Evolutionary conservation across 768 basidiomycete genomes (phyloP).

Genomic region (Trametes sanguinea): DNA sequence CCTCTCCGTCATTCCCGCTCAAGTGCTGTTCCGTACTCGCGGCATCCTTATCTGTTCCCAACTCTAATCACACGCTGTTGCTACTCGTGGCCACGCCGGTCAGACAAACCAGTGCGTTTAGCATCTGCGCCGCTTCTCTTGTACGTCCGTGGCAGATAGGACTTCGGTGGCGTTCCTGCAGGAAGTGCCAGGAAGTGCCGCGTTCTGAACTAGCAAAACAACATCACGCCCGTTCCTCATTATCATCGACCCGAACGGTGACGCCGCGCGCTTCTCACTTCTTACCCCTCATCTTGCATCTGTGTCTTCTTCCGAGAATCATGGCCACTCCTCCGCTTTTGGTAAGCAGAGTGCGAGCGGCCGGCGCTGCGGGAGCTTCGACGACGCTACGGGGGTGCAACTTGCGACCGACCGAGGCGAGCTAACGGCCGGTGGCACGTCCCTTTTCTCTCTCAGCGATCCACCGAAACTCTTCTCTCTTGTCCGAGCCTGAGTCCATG

Average conservation of each 20-base stretch:
- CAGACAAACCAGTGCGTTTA: neutral
- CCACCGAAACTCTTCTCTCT: neutral
- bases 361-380: no score
- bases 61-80: neutral
- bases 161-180: neutral
- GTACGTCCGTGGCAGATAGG: neutral
- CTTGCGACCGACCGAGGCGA: neutral
- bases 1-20: neutral
- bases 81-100: neutral
- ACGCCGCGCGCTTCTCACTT: neutral
- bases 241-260: neutral
- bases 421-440: neutral
- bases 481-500: neutral
- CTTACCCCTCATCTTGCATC: neutral
- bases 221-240: neutral
- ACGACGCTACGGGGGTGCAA: neutral
- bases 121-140: neutral
- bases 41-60: slow-evolving; percentile 1
- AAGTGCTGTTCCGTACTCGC: neutral
- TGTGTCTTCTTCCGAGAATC: neutral
- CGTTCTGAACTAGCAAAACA: neutral
- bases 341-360: neutral
- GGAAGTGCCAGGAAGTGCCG: neutral
- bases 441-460: neutral
- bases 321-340: neutral